Evolutionary conservation across 2,329 filamentous ascomycete genomes (phyloP).

Genomic region (Aspergillus felis): DNA sequence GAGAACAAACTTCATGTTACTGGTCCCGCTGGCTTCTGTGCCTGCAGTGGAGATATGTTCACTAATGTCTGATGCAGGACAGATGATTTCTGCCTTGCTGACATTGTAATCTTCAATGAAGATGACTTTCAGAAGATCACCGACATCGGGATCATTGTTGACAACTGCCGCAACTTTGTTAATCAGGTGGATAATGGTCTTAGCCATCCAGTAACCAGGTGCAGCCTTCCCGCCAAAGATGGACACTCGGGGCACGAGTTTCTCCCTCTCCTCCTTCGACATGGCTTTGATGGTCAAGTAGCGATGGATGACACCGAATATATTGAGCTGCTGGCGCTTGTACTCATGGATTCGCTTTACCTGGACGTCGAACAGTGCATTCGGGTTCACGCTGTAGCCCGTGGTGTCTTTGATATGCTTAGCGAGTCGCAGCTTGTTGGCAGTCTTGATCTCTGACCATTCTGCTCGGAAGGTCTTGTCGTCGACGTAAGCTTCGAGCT

Average conservation of each 20-base stretch:
- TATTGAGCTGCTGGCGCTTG: constrained; percentile 98
- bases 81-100: constrained; percentile 97
- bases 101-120: constrained; percentile 99
- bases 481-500: constrained; percentile 76
- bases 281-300: constrained; percentile 87
- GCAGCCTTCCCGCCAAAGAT: constrained; percentile 98
- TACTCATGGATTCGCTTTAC: constrained; percentile 99
- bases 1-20: constrained; percentile 99
- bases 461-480: constrained; percentile 89
- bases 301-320: constrained; percentile 94
- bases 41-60: constrained; percentile 98
- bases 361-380: constrained; percentile 90
- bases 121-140: constrained; percentile 92
- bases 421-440: constrained; percentile 89
- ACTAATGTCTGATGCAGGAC: constrained; percentile 89
- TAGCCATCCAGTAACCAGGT: constrained; percentile 99
- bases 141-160: constrained; percentile 88
- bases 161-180: constrained; percentile 87
- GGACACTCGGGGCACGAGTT: constrained; percentile 79
- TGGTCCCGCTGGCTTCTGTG: constrained; percentile 82
- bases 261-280: constrained; percentile 78
- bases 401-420: constrained; percentile 83
- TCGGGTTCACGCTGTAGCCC: constrained; percentile 77
- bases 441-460: constrained; percentile 94
- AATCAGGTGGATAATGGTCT: constrained; percentile 95